Conservation (phyloP, 768 basidiomycete species). For the Phanerochaete carnosa region DNA sequence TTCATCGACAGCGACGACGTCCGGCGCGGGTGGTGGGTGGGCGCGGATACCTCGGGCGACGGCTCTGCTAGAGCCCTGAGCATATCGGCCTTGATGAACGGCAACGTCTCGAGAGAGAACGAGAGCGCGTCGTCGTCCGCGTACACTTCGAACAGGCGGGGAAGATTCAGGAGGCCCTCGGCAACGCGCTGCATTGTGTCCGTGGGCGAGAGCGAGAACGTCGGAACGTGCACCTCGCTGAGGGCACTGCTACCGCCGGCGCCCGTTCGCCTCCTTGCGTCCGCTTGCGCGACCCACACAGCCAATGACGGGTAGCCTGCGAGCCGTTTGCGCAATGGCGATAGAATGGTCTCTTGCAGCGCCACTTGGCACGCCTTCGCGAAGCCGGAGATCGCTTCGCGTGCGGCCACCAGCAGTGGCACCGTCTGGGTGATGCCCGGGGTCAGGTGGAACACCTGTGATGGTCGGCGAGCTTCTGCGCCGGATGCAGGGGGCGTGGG, state of each 20-base stretch:
- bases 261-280: conserved; percentile 45
- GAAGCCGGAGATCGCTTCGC: conserved; percentile 55
- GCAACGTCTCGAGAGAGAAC: conserved; percentile 83
- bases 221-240: conserved; percentile 70
- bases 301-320: conserved; percentile 63
- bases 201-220: conserved; percentile 90
- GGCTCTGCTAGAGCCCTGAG: conserved; percentile 43
- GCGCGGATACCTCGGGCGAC: conserved; percentile 17
- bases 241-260: conserved; percentile 22
- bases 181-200: conserved; percentile 85
- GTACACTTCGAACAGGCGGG: conserved; percentile 91
- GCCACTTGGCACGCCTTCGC: conserved; percentile 73
- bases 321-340: conserved; percentile 76
- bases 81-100: conserved; percentile 58
- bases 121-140: conserved; percentile 87
- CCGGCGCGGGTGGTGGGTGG: conserved; percentile 21
- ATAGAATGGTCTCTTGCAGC: conserved; percentile 79
- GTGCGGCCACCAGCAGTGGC: conserved; percentile 51
- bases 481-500: conserved; percentile 12
- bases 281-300: conserved; percentile 58
- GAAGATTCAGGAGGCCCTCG: conserved; percentile 92
- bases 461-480: conserved; percentile 30
- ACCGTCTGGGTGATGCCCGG: conserved; percentile 12
- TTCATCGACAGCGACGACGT: conserved; percentile 36
- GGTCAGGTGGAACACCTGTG: conserved; percentile 22